A percentile compares a stretch with the other conserved stretches of the same genome.
Evolutionary conservation across 306 rosid species (phyloP).

Genomic region (Gillenia trifoliata): DNA sequence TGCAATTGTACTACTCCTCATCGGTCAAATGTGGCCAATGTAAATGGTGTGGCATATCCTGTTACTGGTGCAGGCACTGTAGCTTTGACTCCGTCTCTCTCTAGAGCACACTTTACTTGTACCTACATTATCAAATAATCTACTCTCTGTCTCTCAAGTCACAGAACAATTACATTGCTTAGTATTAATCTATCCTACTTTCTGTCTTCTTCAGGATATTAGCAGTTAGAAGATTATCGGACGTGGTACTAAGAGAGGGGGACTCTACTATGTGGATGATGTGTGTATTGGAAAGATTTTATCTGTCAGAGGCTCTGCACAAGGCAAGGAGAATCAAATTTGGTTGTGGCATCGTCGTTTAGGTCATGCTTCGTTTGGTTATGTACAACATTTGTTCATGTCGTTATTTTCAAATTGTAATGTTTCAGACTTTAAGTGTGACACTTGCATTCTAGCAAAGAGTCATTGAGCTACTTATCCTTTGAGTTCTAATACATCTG

Average conservation of each 20-base stretch:
- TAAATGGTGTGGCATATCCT: background rate
- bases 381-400: background rate
- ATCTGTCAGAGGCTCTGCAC: background rate
- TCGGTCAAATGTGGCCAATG: background rate
- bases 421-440: background rate
- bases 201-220: background rate
- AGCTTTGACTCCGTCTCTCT: background rate
- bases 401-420: background rate
- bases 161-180: background rate
- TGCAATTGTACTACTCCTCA: background rate
- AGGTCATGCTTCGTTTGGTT: background rate
- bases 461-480: background rate
- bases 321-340: background rate
- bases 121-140: background rate
- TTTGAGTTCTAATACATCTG: too few relatives aligned
- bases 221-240: background rate
- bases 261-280: too few relatives aligned
- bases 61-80: too few relatives aligned
- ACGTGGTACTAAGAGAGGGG: background rate
- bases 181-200: background rate
- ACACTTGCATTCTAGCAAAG: background rate
- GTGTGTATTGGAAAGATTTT: background rate
- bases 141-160: background rate
- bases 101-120: background rate
- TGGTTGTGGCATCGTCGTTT: background rate